Conservation (phyloP, 2,329 filamentous ascomycete species). For the Hypoxylon sp. region DNA sequence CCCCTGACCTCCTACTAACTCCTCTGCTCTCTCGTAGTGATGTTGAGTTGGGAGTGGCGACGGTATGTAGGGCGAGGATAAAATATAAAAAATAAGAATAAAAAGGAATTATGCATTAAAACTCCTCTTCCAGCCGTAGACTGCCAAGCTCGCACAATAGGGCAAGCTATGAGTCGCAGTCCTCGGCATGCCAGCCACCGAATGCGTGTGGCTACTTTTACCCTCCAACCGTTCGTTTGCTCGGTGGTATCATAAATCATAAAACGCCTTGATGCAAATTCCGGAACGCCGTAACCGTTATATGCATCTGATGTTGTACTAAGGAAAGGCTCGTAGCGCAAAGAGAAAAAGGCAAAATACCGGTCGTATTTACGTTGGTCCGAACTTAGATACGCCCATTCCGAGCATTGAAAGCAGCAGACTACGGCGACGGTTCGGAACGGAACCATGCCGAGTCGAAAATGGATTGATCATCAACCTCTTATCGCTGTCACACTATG, state of each 20-base stretch:
- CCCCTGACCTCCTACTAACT: not conserved
- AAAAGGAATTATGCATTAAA: constrained; percentile 37
- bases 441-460: not conserved
- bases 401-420: too few relatives aligned
- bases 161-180: constrained; percentile 9
- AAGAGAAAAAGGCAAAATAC: constrained; percentile 14
- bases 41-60: constrained; percentile 15
- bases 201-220: constrained; percentile 11
- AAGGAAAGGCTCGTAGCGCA: constrained; percentile 11
- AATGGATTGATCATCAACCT: constrained; percentile 42
- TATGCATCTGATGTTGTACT: too few relatives aligned
- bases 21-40: constrained; percentile 5
- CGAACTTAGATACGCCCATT: too few relatives aligned
- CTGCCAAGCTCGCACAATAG: too few relatives aligned
- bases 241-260: constrained; percentile 32
- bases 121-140: too few relatives aligned
- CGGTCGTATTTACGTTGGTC: too few relatives aligned
- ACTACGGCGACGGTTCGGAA: not conserved
- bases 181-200: not conserved
- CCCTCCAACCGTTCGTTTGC: constrained; percentile 33
- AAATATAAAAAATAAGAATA: too few relatives aligned
- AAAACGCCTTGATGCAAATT: constrained; percentile 33
- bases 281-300: constrained; percentile 28
- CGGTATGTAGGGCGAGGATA: constrained; percentile 3
- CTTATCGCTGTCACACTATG: constrained; percentile 60